Conservation (phyloP, 1,284 basidiomycete genomes). For the Ganoderma lucidum region DNA sequence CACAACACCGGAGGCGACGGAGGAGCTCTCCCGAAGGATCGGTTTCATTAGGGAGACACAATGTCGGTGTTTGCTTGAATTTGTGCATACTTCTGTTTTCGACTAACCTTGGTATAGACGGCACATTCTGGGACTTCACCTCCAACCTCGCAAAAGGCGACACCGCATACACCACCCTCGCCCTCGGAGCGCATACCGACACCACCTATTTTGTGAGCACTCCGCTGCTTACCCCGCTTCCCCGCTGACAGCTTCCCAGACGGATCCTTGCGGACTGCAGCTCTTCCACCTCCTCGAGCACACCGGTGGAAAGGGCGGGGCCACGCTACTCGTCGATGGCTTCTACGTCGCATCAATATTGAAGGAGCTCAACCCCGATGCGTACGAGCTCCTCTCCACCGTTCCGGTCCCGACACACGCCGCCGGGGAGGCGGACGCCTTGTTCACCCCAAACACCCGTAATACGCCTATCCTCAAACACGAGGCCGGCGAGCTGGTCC, state of each 20-base stretch:
- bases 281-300: conserved; percentile 95
- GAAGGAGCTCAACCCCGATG: conserved; percentile 75
- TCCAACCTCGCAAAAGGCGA: conserved; percentile 92
- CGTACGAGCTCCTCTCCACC: conserved; percentile 76
- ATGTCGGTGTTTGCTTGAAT: conserved; percentile 57
- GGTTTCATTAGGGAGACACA: conserved; percentile 94
- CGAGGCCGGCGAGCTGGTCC: conserved; percentile 74
- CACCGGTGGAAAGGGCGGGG: conserved; percentile 83
- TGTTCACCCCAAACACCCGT: conserved; percentile 70
- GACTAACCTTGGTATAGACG: conserved; percentile 58
- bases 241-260: conserved; percentile 52
- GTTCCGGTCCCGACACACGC: conserved; percentile 87
- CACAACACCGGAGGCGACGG: conserved; percentile 84
- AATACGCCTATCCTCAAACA: conserved; percentile 77
- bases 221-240: neutral
- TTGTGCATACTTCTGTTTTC: neutral
- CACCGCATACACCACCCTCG: conserved; percentile 89
- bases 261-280: conserved; percentile 93
- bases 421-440: conserved; percentile 75
- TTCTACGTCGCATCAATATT: conserved; percentile 90
- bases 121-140: conserved; percentile 97
- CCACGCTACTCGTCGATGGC: conserved; percentile 92
- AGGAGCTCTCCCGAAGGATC: conserved; percentile 80
- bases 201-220: conserved; percentile 88
- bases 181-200: conserved; percentile 93